A percentile compares a stretch with the other conserved stretches of the same genome.
Evolutionary conservation across 2,329 filamentous ascomycete species (phyloP).

Genomic region (Aspergillus caelatus): DNA sequence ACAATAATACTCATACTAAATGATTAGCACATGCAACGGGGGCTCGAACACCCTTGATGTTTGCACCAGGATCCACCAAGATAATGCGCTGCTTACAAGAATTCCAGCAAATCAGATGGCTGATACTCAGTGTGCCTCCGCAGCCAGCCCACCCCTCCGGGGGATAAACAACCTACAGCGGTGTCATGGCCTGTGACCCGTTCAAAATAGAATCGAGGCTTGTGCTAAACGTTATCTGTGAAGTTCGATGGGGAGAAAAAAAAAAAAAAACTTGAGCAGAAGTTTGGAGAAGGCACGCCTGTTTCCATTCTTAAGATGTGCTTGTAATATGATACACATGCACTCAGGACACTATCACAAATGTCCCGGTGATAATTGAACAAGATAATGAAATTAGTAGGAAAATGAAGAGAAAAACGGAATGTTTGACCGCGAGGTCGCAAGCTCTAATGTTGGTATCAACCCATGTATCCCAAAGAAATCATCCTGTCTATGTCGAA

Average conservation of each 20-base stretch:
- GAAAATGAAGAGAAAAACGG: constrained; percentile 23
- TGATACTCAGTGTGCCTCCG: constrained; percentile 17
- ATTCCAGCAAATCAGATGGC: constrained; percentile 20
- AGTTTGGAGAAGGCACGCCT: constrained; percentile 15
- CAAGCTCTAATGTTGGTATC: constrained; percentile 45
- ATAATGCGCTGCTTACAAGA: constrained; percentile 21
- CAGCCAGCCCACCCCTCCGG: constrained; percentile 4
- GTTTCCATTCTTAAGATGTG: constrained; percentile 18
- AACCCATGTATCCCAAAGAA: constrained; percentile 39
- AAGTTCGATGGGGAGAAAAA: too few species aligned
- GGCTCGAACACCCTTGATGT: constrained; percentile 20
- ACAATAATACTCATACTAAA: background rate
- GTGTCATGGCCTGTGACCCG: constrained; percentile 14
- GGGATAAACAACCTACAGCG: constrained; percentile 19
- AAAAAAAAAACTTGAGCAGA: background rate
- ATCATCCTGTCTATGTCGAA: constrained; percentile 43
- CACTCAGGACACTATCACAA: constrained; percentile 15
- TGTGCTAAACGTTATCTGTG: constrained; percentile 11
- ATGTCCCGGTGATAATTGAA: constrained; percentile 25
- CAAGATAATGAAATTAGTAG: constrained; percentile 18
- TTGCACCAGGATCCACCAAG: constrained; percentile 22
- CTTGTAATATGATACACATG: constrained; percentile 18
- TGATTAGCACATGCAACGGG: constrained; percentile 13
- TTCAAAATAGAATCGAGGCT: constrained; percentile 12
- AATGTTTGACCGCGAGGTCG: constrained; percentile 40